Percentiles rank a stretch among this genome's conserved stretches.
Evolutionary conservation across 2,329 filamentous ascomycete genomes (phyloP).

Genomic region (Penicillium capsulatum): DNA sequence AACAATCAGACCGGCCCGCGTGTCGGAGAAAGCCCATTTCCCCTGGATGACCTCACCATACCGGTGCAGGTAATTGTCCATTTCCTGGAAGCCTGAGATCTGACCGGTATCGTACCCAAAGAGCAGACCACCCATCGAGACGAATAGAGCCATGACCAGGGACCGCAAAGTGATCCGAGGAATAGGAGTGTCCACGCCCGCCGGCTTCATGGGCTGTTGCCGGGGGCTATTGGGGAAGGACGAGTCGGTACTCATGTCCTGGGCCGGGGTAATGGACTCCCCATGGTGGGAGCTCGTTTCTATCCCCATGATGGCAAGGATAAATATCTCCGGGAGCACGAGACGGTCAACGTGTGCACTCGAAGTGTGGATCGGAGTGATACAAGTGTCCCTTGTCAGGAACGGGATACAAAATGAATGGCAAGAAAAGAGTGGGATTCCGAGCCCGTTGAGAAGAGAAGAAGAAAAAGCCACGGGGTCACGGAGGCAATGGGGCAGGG

Average conservation of each 20-base stretch:
- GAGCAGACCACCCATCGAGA: conserved; percentile 47
- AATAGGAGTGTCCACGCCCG: conserved; percentile 29
- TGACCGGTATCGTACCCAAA: conserved; percentile 46
- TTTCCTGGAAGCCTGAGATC: conserved; percentile 44
- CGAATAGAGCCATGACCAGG: conserved; percentile 42
- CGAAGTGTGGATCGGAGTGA: too few relatives aligned
- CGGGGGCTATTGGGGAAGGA: conserved; percentile 14
- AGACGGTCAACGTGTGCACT: too few relatives aligned
- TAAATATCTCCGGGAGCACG: not conserved
- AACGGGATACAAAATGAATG: not conserved
- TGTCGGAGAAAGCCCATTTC: conserved; percentile 36
- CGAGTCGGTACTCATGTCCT: conserved; percentile 22
- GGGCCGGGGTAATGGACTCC: conserved; percentile 30
- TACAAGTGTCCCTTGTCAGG: too few relatives aligned
- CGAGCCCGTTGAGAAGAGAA: too few relatives aligned
- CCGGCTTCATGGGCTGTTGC: conserved; percentile 22
- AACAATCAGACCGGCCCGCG: conserved; percentile 43
- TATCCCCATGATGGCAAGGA: conserved; percentile 26
- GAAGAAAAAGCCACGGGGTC: not conserved
- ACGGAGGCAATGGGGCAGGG: conserved; percentile 3
- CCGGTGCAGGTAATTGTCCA: conserved; percentile 40
- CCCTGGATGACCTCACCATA: conserved; percentile 37
- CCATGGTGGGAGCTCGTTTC: conserved; percentile 29
- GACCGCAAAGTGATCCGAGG: conserved; percentile 37
- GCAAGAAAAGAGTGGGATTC: too few relatives aligned